Percentiles rank a stretch among this genome's conserved stretches.
These are phyloP conservation scores for sweet orange (Citrus sinensis) DNA, from an alignment of 345 rosid species.

Conservation along the genomic window DVS_A1.0 CM039162.1:10996501-10997000, in stretches of 20 bases:
- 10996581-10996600: conserved; percentile 13
- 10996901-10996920: conserved; percentile 8
- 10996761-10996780: neutral
- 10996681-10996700: conserved; percentile 19
- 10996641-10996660: conserved; percentile 16
- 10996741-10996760: conserved; percentile 20
- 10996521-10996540: neutral
- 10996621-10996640: conserved; percentile 25
- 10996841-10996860: conserved; percentile 1
- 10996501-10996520: neutral
- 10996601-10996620: conserved; percentile 18
- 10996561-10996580: conserved; percentile 21
- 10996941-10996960: conserved; percentile 4
- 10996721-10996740: conserved; percentile 43
- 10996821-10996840: neutral
- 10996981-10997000: neutral
- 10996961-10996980: neutral
- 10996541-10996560: conserved; percentile 29
- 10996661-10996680: conserved; percentile 24
- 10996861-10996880: neutral
- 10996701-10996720: conserved; percentile 12
- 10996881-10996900: neutral
- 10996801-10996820: neutral
- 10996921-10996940: conserved; percentile 11
- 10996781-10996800: neutral